phyloP scores from a whole-genome alignment of 106 monocot genomes.

The Dioscorea dumetorum region DNA sequence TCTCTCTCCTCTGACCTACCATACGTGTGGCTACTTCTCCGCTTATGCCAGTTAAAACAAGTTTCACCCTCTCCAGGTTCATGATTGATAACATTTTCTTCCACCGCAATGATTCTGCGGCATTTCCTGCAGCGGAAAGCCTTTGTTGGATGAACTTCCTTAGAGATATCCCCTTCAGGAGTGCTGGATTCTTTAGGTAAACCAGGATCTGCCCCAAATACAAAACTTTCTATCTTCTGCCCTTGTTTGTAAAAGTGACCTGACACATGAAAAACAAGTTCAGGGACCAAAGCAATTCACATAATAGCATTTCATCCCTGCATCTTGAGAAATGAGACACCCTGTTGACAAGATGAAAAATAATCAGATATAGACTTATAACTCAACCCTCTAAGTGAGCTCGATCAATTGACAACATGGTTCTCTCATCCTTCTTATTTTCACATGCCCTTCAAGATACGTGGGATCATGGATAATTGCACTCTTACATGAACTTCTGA shows the following conservation, averaged over 20 bases:
- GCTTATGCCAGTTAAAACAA: slow-evolving; percentile 72
- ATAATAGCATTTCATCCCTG: no score
- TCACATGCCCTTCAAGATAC: no score
- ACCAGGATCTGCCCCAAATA: slow-evolving; percentile 88
- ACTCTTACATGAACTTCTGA: no score
- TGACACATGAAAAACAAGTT: slow-evolving; percentile 10
- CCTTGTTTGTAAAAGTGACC: slow-evolving; percentile 81
- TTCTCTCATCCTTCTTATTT: no score
- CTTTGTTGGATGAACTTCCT: slow-evolving; percentile 17
- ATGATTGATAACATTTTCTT: slow-evolving; percentile 82
- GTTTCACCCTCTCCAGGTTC: slow-evolving; percentile 79
- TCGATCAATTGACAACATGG: no score
- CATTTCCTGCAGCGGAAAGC: slow-evolving; percentile 94
- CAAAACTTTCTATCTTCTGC: slow-evolving; percentile 64
- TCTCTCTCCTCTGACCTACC: slow-evolving; percentile 35
- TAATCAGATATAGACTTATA: no score
- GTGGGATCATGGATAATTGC: no score
- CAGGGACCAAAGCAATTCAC: not conserved
- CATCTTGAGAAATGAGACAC: no score
- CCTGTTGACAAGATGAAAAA: no score
- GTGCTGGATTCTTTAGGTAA: slow-evolving; percentile 18
- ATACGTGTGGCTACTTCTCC: slow-evolving; percentile 35
- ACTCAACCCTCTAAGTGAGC: no score
- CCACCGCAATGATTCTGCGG: slow-evolving; percentile 67
- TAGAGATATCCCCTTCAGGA: slow-evolving; percentile 3